A percentile compares a stretch with the other conserved stretches of the same genome.
Evolutionary conservation across 495 filamentous ascomycete species (phyloP).

Genomic region (Recurvomyces mirabilis): DNA sequence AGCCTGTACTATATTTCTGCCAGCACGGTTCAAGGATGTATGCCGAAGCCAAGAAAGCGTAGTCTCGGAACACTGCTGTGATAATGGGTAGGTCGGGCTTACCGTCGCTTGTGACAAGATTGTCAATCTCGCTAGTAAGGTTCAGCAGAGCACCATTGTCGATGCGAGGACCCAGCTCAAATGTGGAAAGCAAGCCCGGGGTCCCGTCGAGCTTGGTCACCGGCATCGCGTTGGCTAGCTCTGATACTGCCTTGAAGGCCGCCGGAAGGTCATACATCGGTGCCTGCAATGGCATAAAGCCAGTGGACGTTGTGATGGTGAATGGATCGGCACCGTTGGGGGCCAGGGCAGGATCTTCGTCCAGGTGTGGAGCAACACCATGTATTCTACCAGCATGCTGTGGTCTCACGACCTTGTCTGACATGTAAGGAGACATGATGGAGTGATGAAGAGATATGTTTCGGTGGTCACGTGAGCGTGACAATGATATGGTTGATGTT

Average conservation of each 20-base stretch:
- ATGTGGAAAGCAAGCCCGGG: conserved; percentile 65
- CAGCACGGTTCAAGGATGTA: conserved; percentile 95
- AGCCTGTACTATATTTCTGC: conserved; percentile 49
- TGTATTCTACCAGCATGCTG: too few species aligned
- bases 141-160: conserved; percentile 53
- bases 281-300: conserved; percentile 60
- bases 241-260: conserved; percentile 58
- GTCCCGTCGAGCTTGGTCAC: conserved; percentile 55
- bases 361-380: conserved; percentile 8
- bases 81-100: conserved; percentile 56
- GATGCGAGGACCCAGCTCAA: conserved; percentile 58
- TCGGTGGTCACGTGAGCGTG: too few species aligned
- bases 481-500: too few species aligned
- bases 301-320: conserved; percentile 74
- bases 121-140: conserved; percentile 57
- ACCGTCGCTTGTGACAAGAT: conserved; percentile 34
- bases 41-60: conserved; percentile 76
- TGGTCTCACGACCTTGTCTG: too few species aligned
- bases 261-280: conserved; percentile 50
- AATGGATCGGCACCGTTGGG: conserved; percentile 46
- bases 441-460: too few species aligned
- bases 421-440: too few species aligned
- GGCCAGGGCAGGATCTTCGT: conserved; percentile 5
- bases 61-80: conserved; percentile 80
- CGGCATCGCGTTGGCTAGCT: conserved; percentile 62